phyloP scores from a whole-genome alignment of 2,329 filamentous ascomycete species.

The Aspergillus quadricinctus region DNA sequence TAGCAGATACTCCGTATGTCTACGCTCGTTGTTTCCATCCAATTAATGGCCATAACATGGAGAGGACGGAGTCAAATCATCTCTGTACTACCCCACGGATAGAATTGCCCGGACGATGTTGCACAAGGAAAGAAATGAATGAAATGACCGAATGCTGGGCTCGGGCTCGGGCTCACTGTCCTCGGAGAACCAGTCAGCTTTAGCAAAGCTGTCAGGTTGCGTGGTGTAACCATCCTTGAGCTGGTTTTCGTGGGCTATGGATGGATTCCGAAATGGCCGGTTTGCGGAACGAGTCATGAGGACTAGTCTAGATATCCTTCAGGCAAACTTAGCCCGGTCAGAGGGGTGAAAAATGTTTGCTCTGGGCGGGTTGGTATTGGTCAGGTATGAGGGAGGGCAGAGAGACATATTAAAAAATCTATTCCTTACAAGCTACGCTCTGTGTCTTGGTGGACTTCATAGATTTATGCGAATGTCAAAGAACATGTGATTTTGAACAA shows the following conservation, averaged over 20 bases:
- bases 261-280: background rate
- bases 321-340: background rate
- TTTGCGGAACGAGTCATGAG: background rate
- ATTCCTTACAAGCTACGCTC: background rate
- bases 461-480: background rate
- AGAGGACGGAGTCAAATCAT: background rate
- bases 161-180: background rate
- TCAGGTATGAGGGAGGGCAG: background rate
- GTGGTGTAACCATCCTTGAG: background rate
- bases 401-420: background rate
- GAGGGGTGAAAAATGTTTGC: background rate
- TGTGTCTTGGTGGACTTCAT: background rate
- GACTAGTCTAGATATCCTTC: background rate
- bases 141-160: background rate
- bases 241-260: background rate
- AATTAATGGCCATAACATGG: background rate
- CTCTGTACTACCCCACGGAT: background rate
- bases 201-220: background rate
- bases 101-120: background rate
- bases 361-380: background rate
- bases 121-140: background rate
- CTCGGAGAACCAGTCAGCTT: background rate
- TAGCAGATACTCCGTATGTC: no score
- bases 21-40: background rate
- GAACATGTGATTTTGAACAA: background rate